phyloP scores from a whole-genome alignment of 345 rosid genomes.

The Arabidopsis arenosa region DNA sequence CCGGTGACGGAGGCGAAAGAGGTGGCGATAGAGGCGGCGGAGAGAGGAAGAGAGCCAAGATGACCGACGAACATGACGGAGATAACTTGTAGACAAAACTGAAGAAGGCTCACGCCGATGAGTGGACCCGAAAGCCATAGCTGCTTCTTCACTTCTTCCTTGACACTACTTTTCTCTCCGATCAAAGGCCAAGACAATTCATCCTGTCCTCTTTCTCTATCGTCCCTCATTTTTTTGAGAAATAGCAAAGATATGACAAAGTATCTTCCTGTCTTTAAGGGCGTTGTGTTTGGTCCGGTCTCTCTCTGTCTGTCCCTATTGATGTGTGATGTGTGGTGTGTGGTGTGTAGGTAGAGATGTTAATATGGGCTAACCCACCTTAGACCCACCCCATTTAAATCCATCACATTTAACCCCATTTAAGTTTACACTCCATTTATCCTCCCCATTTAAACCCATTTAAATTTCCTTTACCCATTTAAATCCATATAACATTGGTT shows the following conservation, averaged over 20 bases:
- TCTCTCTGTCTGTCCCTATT: background rate
- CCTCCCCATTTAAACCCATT: too few species aligned
- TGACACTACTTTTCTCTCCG: slow-evolving; percentile 12
- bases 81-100: slow-evolving; percentile 40
- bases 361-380: too few species aligned
- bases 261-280: slow-evolving; percentile 12
- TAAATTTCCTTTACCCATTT: too few species aligned
- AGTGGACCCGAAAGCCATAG: slow-evolving; percentile 43
- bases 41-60: slow-evolving; percentile 66
- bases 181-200: slow-evolving; percentile 33
- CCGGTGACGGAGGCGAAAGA: slow-evolving; percentile 56
- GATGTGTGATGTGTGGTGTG: background rate
- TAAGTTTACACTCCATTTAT: too few species aligned
- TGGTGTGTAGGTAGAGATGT: background rate
- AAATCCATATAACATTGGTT: too few species aligned
- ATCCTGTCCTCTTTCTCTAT: slow-evolving; percentile 24
- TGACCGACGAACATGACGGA: slow-evolving; percentile 67
- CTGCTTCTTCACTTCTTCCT: slow-evolving; percentile 47
- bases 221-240: slow-evolving; percentile 15
- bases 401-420: too few species aligned
- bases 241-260: slow-evolving; percentile 5
- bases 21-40: slow-evolving; percentile 58
- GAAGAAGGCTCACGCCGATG: slow-evolving; percentile 40
- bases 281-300: slow-evolving; percentile 17
- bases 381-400: too few species aligned